Base-by-base conservation (phyloP, 164 flowering plant species). In the Macadamia tetraphylla region DNA sequence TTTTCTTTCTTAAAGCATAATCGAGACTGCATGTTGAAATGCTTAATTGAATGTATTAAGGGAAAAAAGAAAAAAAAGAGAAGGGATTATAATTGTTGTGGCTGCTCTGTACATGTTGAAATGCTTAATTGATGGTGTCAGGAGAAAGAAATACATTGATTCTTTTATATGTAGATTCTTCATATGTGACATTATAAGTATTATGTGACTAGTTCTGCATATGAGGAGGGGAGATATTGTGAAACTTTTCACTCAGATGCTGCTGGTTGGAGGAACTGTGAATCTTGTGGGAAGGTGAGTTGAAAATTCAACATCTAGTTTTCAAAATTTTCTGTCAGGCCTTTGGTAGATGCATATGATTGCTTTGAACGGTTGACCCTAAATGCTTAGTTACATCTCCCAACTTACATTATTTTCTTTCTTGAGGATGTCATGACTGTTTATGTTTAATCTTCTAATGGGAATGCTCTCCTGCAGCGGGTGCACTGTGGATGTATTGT, bases 401-500 rank as follows among this genome's bases (percentile, higher is more conserved):
- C 4, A 60, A 43, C 43, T 69, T 64, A 11, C 51, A 11, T 46
- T 46, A 4, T 46, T 46, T 46, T 46, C 6, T 59, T 12, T 55
- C 30, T 70, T 73, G 29, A 44, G 12, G 12, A 42, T 59, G 67
- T 49, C 35, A 1, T 1, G 14, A 11, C 56, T 57, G 9, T 52
- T 46, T 48, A 42, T 58, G 53, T 32, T 59, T 14, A 40, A 23
- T 44, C 10, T 61, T 64, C 62, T 59, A 52, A 58, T 42, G 53
- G 51, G 15, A 58, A 64, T 44, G 60, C 31, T 62, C 72, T 15
- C 60, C 57, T 79, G 85, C 95, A 94, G 98, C 80, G 81, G 64
- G 74, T 91, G 65, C 98, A 94, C 71, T 94, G 97, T 79, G 98
- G 98, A 73, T 94, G 98, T 63, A 85, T 91, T 70, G 93, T 81